Evolutionary conservation across 257 asterid species (phyloP), one percentile per base, ranked within the genome.

Genomic region (Nicotiana sylvestris): DNA sequence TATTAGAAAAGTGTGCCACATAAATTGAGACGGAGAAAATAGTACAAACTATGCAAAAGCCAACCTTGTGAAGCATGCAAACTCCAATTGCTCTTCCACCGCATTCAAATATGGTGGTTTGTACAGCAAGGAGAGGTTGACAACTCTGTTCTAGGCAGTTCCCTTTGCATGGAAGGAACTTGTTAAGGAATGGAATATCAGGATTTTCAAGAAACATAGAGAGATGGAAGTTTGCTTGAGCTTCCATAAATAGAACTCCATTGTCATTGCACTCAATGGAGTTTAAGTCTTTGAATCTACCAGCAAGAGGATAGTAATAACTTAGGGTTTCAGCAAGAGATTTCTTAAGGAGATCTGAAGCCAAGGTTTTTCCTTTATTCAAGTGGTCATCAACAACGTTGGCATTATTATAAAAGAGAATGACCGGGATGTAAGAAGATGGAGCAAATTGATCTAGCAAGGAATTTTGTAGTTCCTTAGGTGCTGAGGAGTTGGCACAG

Each of bases 281-380:
- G 81, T 60, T 43, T 1, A 10, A 1, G 21, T 77, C 85, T 33
- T 67, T 81, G 10, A 83, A 67, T 61, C 87, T 81, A 3, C 87
- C 89, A 0, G 87, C 87, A 4, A 86, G 37, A 43, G 89, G 89
- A 61, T 86, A 84, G 82, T 77, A 86, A 57, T 66, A 66, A 66
- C 49, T 56, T 6, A 86, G 70, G 10, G 82, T 27, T 82, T 84
- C 37, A 17, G 89, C 32, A 65, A 84, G 78, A 3, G 85, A 86
- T 76, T 86, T 33, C 43, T 68, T 83, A 37, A 37, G 43, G 39
- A 35, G 39, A 35, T 35, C 39, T 1, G 82, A 66, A 66, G 18
- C 25, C 51, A 62, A 32, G 3, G 49, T 9, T 53, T 51, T 65
- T 2, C 53, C 37, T 4, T 4, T 35, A 35, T 35, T 35, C 39